Evolutionary conservation across 192 early-diverging fungal species (phyloP).

Genomic region (Coemansia sp.): DNA sequence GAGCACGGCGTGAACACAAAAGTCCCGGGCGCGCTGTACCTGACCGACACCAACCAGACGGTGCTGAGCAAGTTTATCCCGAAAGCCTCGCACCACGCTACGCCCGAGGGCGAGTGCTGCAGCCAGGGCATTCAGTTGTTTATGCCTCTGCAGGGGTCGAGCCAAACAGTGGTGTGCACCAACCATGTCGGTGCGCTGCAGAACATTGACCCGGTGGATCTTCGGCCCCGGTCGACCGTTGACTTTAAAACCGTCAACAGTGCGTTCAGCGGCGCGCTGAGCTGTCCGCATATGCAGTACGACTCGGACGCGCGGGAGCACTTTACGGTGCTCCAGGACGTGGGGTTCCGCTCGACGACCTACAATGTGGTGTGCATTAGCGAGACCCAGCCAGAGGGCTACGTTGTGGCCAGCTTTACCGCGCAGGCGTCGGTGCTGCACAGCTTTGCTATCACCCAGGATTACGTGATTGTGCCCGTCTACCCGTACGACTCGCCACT

Average conservation of each 20-base stretch:
- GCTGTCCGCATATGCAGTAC: conserved; percentile 68
- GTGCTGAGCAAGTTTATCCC: conserved; percentile 63
- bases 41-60: conserved; percentile 68
- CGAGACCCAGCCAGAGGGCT: conserved; percentile 61
- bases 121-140: conserved; percentile 57
- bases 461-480: conserved; percentile 70
- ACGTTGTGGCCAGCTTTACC: conserved; percentile 59
- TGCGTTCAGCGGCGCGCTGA: conserved; percentile 60
- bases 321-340: conserved; percentile 73
- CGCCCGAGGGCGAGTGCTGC: conserved; percentile 69
- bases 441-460: conserved; percentile 71
- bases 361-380: conserved; percentile 68
- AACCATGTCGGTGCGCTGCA: conserved; percentile 70
- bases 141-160: conserved; percentile 60
- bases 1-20: conserved; percentile 68
- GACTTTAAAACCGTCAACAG: conserved; percentile 64
- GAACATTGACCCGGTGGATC: conserved; percentile 64
- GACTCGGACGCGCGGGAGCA: conserved; percentile 70
- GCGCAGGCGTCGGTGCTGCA: conserved; percentile 71
- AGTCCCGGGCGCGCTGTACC: conserved; percentile 65
- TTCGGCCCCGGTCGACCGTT: conserved; percentile 60
- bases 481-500: conserved; percentile 62
- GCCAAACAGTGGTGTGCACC: conserved; percentile 63
- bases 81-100: conserved; percentile 53
- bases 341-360: conserved; percentile 64